Base-by-base conservation (phyloP, 805 yeast genomes). In the Kluyveromyces aestuarii region DNA sequence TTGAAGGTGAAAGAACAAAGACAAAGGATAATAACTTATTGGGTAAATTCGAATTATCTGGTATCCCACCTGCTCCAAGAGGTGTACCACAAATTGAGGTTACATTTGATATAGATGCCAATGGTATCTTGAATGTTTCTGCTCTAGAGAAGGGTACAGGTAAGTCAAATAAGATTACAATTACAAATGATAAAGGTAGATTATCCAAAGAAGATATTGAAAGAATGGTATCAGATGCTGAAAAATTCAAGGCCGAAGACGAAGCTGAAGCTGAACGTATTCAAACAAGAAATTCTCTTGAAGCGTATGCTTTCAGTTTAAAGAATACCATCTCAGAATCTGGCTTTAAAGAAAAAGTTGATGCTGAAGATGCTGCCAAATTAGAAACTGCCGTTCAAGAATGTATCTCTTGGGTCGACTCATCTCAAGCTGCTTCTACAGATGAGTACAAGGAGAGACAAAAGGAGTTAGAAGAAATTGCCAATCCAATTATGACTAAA, bases 91-190 rank as follows among this genome's bases (percentile, higher is more conserved):
- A 89, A 77, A 84, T 90, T 63, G 97, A 90, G 80, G 97, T 90
- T 59, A 90, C 96, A 63, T 90, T 90, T 68, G 97, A 90, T 72
- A 77, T 90, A 65, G 97, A 90, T 72, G 96, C 97, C 58, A 90
- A 90, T 73, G 97, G 97, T 78, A 90, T 90, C 74, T 77, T 90
- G 74, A 90, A 90, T 72, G 97, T 90, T 50, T 84, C 95, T 59
- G 97, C 97, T 52, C 78, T 89, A 61, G 98, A 90, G 79, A 90
- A 91, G 81, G 96, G 96, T 76, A 91, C 97, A 57, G 98, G 97
- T 78, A 91, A 90, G 80, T 75, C 96, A 61, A 88, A 84, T 77
- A 84, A 91, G 83, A 91, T 90, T 68, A 90, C 97, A 70, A 91
- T 90, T 73, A 90, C 97, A 73, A 91, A 90, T 77, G 97, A 90